Percentiles rank a stretch among this genome's conserved stretches.
Conservation (phyloP, 441 rosid genomes). For the Populus hybrid region DNA sequence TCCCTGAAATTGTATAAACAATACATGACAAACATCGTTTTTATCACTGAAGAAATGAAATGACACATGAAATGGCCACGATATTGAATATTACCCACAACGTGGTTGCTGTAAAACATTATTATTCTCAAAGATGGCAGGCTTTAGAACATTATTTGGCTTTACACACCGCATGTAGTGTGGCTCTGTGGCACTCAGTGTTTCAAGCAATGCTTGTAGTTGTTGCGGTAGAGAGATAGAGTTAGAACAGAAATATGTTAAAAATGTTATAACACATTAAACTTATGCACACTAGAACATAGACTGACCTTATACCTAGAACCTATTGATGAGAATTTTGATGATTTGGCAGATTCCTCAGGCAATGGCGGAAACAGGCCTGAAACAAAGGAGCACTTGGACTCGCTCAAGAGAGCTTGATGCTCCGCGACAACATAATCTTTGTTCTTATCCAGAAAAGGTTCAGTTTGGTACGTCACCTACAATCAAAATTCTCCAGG, state of each 20-base stretch:
- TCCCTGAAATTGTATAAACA: constrained; percentile 49
- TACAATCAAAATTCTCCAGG: constrained; percentile 23
- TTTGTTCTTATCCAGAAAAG: constrained; percentile 95
- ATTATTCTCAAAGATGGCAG: constrained; percentile 71
- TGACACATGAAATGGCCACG: constrained; percentile 24
- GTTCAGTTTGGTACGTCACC: constrained; percentile 96
- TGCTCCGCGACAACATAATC: constrained; percentile 96
- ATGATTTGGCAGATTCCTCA: constrained; percentile 85
- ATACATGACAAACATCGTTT: constrained; percentile 6
- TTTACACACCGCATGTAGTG: constrained; percentile 91
- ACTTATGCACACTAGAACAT: constrained; percentile 10
- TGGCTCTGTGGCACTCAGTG: constrained; percentile 86
- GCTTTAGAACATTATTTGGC: constrained; percentile 92
- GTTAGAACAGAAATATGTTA: constrained; percentile 9
- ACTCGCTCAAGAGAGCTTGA: constrained; percentile 75
- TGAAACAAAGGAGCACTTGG: constrained; percentile 77
- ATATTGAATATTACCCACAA: constrained; percentile 74
- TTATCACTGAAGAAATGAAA: constrained; percentile 11
- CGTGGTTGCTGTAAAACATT: constrained; percentile 88
- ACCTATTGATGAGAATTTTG: constrained; percentile 95
- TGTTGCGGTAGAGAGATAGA: constrained; percentile 64
- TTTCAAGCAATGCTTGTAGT: constrained; percentile 93
- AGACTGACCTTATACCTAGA: constrained; percentile 82
- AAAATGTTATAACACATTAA: constrained; percentile 16
- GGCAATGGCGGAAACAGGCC: constrained; percentile 72